These are phyloP conservation scores for Tinospora cordifolia DNA, from an alignment of 164 flowering plant species.

Conservation along the genomic window DNA sequence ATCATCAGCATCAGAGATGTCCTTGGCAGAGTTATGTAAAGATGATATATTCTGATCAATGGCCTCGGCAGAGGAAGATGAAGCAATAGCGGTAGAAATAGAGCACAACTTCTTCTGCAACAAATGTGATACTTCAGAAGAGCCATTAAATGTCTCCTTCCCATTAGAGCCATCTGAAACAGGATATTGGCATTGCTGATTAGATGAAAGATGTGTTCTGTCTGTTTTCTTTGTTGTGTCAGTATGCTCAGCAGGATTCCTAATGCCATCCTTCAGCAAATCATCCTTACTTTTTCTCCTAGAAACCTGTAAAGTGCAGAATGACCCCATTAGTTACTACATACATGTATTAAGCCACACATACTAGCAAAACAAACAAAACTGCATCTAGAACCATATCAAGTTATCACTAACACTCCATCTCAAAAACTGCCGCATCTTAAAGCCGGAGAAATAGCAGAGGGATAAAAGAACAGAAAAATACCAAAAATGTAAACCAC, in stretches of 20 bases:
- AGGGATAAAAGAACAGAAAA: too few relatives aligned
- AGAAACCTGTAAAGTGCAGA: conserved; percentile 38
- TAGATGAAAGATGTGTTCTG: conserved; percentile 35
- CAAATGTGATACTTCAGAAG: conserved; percentile 24
- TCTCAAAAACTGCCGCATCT: too few relatives aligned
- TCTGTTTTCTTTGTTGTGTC: conserved; percentile 46
- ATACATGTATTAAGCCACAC: not conserved
- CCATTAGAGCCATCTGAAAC: conserved; percentile 28
- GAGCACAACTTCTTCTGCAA: conserved; percentile 32
- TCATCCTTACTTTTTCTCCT: conserved; percentile 70
- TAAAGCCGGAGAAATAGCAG: too few relatives aligned
- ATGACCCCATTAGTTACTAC: conserved; percentile 4
- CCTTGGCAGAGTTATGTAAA: conserved; percentile 35
- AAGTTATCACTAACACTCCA: too few relatives aligned
- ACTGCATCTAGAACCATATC: too few relatives aligned
- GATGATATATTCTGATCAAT: conserved; percentile 44
- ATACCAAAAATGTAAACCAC: too few relatives aligned
- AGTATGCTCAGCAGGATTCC: conserved; percentile 35
- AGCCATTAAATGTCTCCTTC: conserved; percentile 38
- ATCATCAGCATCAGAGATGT: conserved; percentile 52
- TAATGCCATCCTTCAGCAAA: conserved; percentile 40
- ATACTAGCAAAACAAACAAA: not conserved
- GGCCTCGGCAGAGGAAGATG: conserved; percentile 47
- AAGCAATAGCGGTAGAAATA: conserved; percentile 22
- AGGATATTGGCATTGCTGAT: conserved; percentile 39